phyloP scores from a whole-genome alignment of 2,329 filamentous ascomycete genomes.

The Xylariomycetidae sp. region DNA sequence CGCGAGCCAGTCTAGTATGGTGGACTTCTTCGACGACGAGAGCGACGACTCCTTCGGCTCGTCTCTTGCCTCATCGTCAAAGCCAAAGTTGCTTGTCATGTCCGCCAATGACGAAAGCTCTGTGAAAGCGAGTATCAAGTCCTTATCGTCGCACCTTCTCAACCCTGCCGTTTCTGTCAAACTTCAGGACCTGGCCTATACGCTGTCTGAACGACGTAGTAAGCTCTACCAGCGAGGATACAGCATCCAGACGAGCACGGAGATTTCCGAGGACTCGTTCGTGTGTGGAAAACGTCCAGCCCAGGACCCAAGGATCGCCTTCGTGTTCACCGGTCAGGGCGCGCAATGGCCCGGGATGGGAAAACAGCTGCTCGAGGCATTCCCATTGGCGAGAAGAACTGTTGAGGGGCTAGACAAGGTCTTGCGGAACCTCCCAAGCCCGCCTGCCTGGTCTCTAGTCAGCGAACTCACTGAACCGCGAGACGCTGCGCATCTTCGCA shows the following conservation, averaged over 20 bases:
- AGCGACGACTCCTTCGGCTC: too few relatives aligned
- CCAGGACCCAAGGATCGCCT: constrained; percentile 6
- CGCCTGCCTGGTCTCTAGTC: constrained; percentile 14
- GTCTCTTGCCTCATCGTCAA: too few relatives aligned
- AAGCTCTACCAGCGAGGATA: constrained; percentile 1
- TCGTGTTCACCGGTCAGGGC: constrained; percentile 21
- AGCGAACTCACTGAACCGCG: constrained; percentile 9
- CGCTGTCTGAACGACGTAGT: constrained; percentile 6
- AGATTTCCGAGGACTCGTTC: not conserved
- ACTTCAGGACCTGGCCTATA: constrained; percentile 4
- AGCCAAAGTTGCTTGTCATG: not conserved
- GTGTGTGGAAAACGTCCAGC: not conserved
- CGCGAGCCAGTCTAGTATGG: too few relatives aligned
- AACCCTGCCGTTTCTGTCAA: not conserved
- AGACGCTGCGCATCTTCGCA: constrained; percentile 12
- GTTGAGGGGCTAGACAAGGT: constrained; percentile 11
- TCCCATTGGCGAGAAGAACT: constrained; percentile 4
- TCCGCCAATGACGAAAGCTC: not conserved
- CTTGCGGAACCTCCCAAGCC: constrained; percentile 8
- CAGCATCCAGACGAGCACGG: not conserved
- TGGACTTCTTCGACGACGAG: too few relatives aligned
- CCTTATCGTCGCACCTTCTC: not conserved
- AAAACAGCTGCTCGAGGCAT: constrained; percentile 1
- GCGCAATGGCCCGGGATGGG: constrained; percentile 21
- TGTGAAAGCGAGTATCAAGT: not conserved